Base-by-base conservation (phyloP, 179 eudicot species). In the Spergularia azorica region DNA sequence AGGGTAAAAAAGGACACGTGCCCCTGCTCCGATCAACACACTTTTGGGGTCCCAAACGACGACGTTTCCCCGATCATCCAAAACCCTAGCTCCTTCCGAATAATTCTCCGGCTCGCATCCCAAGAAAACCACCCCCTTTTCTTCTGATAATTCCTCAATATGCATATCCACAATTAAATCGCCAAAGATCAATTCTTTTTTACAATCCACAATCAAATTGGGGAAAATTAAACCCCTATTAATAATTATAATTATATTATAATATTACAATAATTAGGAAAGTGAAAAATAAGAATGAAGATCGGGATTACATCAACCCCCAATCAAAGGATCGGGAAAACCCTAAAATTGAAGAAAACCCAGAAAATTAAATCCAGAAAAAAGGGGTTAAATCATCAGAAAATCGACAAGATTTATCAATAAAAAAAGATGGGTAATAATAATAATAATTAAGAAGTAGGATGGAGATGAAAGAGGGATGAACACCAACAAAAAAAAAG, bases 1-100 rank as follows among this genome's bases (percentile, higher is more conserved):
- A 16, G 97, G 98, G 81, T 94, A 94, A 76, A 94, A 94, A 12
- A 94, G 84, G 0, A 85, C 83, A 3, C 98, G 94, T 56, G 90
- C 98, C 66, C 98, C 98, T 1, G 89, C 97, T 84, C 96, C 97
- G 7, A 91, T 86, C 81, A 93, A 71, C 26, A 87, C 88, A 84
- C 89, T 90, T 73, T 92, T 94, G 11, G 90, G 75, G 76, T 86
- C 89, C 85, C 83, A 81, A 61, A 81, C 89, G 71, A 77, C 88
- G 58, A 86, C 78, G 61, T 67, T 69, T 11, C 59, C 76, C 14
- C 70, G 67, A 52, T 51, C 13, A 2, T 52, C 73, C 1, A 13
- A 72, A 82, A 70, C 82, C 84, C 76, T 66, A 74, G 66, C 62
- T 66, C 51, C 71, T 26, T 26, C 32, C 38, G 3, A 15, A 13